Base-by-base conservation (phyloP, 2,329 filamentous ascomycete genomes). In the Neopestalotiopsis clavispora region DNA sequence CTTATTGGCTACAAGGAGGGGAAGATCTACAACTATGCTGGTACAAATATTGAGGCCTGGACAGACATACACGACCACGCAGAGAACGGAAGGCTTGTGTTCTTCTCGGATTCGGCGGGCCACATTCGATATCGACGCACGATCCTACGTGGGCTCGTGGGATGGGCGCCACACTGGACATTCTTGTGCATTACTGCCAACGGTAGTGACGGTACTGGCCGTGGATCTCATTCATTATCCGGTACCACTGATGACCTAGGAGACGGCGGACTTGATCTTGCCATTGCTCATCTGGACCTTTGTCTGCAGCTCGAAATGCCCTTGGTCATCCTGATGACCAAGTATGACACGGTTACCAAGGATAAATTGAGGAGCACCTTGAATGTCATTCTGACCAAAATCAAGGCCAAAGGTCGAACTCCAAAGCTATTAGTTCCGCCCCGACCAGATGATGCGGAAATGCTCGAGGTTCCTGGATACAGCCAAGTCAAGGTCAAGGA, bases 141-240 rank as follows among this genome's bases (percentile, higher is more conserved):
- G 5, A 95, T 94, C 2, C 85, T 98, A 66, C 89, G 95, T 69
- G 94, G 95, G 0, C 84, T 99, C n/a, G 87, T 99, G 71, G 96
- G 95, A 60, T 98, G 96, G 95, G 93, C 93, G 49, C 96, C 96
- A 9, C 94, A 98, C 78, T 99, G 96, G 91, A 94, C 93, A 1
- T 80, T 97, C 28, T 85, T 98, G 2, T 98, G 97, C 73, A 90
- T 98, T 70, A 90, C 94, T 61, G 94, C 94, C 45, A 92, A 96
- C 75, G 92, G 92, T 71, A 84, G 86, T 12, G 89, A 91, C 13
- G 75, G 78, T 60, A 73, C 74, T 3, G 73, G 76, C 4, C 76
- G 77, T 58, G 75, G 78, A 34, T 82, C 82, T 6, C 82, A 83
- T 68, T 86, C 85, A 0, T 81, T 85, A 20, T 82, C 84, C 1